Evolutionary conservation across 1,284 basidiomycete genomes (phyloP), one percentile per base, ranked within the genome.

Genomic region (Naganishia liquefaciens): DNA sequence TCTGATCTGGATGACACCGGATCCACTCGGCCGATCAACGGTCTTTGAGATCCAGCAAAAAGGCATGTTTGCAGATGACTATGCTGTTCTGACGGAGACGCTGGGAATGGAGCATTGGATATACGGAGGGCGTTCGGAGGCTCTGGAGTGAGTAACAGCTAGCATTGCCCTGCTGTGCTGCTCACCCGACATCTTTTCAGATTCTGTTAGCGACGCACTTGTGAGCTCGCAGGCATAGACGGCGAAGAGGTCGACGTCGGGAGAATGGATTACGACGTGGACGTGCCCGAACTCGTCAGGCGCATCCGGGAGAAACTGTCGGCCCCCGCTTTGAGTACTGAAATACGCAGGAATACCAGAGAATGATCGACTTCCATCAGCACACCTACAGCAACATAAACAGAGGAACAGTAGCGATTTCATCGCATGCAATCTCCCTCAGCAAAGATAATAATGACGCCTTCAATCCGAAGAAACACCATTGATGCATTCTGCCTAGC

Each of bases 1-100:
- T 40, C 25, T 42, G 19, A 52, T 62, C 17, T 63, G 49, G 53
- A 66, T 62, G 65, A 58, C 60, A n/a, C 55, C 54, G 2, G 39
- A 52, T 53, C 27, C 49, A 0, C 13, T 23, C 9, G 39, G 23
- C 13, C 49, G 51, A 9, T 52, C 60, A 27, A 42, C 64, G 15
- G 57, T 65, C 2, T 65, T 53, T 50, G 64, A 65, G 44, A 44
- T 64, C 25, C 63, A 64, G 37, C 44, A 57, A 28, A 49, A 49
- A n/a, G 37, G 39, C 21, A 51, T 50, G 44, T 54, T 42, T 47
- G 21, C 58, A 25, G 54, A 64, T 28, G 63, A 64, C 25, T 64
- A 57, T 51, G 30, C 63, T 6, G 33, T 64, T 6, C 46, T 64
- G 2, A 42, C 55, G 19, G 40, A 60, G 50, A 57, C 57, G 2